Evolutionary conservation across 441 rosid species (phyloP), one percentile per base, ranked within the genome.

Genomic region (Adansonia gregorii): DNA sequence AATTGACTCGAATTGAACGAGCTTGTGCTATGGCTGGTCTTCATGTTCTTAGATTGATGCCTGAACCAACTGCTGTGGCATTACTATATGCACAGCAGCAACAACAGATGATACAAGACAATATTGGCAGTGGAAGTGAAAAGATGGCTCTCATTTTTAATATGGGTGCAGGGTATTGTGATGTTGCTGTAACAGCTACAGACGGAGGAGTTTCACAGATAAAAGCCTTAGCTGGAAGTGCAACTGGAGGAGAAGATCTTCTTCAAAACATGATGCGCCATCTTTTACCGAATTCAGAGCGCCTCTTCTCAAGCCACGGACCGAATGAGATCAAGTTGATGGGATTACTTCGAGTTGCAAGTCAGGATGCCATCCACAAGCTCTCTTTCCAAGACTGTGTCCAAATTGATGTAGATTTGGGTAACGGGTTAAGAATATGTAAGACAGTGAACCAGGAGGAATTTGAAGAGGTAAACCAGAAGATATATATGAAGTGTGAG

Each of bases 21-120:
- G 94, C 95, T 76, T 95, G 98, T 74, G 97, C 97, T 46, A 90
- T 91, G 94, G 98, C 97, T 45, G 97, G 98, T 54, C 96, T 95
- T 63, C 93, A 87, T 60, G 91, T 91, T 27, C 96, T 95, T 59
- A 87, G 97, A 51, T 63, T 93, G 69, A 95, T 93, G 95, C 96
- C 94, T 0, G 97, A 95, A 70, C 98, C 98, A 12, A 91, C 94
- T 3, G 94, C 94, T 31, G 89, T 90, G 1, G 98, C 98, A 11
- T 79, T 95, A 86, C 85, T 93, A 3, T 95, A 93, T 67, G 94
- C 98, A 27, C 96, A 95, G 60, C 94, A 93, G 80, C 97, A 92
- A 86, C 98, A 91, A 76, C 90, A 84, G 84, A 58, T 76, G 78
- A 84, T 75, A 2, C 85, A 89, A 14, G 98, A 92, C n/a, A 90